A percentile compares a stretch with the other conserved stretches of the same genome.
Conservation (phyloP, 805 yeast species). For the Zygoascus tannicola region DNA sequence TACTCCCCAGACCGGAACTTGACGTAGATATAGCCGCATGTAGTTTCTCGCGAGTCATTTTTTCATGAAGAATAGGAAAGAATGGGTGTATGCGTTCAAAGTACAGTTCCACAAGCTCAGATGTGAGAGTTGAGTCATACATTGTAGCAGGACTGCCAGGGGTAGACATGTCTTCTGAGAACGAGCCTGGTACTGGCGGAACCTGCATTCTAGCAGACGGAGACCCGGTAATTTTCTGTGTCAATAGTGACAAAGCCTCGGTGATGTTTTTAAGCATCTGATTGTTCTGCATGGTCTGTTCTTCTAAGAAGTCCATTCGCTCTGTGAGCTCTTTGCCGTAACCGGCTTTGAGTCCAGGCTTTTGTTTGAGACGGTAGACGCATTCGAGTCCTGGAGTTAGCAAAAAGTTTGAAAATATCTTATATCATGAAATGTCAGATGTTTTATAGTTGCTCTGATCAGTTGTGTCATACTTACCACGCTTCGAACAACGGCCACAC, state of each 20-base stretch:
- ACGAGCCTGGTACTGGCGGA: background rate
- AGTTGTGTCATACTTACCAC: constrained; percentile 9
- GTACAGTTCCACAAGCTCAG: constrained; percentile 53
- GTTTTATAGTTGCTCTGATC: background rate
- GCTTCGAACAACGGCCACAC: constrained; percentile 17
- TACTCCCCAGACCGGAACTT: background rate
- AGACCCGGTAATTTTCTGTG: background rate
- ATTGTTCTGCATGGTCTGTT: background rate
- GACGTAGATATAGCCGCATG: background rate
- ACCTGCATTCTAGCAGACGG: background rate
- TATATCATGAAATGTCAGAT: background rate
- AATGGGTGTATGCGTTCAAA: constrained; percentile 74
- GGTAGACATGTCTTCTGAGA: background rate
- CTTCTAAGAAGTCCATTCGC: constrained; percentile 10
- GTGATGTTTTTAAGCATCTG: background rate
- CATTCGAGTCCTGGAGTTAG: constrained; percentile 14
- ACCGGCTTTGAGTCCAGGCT: constrained; percentile 22
- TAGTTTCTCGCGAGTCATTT: background rate
- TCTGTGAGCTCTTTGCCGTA: constrained; percentile 19
- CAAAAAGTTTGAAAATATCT: background rate
- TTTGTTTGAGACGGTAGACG: constrained; percentile 17
- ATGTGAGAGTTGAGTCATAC: constrained; percentile 8
- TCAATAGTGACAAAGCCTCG: background rate
- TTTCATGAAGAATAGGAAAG: constrained; percentile 61
- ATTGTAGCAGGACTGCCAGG: constrained; percentile 2